These are phyloP conservation scores for Actinomortierella ambigua DNA, from an alignment of 371 early-diverging fungal genomes.

Conservation along the genomic window DNA sequence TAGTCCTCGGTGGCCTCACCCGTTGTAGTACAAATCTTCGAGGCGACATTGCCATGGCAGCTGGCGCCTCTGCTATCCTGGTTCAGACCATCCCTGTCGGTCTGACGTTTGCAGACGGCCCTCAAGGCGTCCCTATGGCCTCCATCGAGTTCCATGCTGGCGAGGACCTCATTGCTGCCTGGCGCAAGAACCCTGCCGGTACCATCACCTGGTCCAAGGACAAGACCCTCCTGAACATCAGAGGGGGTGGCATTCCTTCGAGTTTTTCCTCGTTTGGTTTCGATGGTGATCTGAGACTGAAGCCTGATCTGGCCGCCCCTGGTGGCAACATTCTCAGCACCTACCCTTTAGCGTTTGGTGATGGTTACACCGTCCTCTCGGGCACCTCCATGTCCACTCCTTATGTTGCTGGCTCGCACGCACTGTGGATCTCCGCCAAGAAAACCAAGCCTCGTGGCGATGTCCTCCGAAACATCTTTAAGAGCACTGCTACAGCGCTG, in stretches of 20 bases:
- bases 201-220: conserved; percentile 17
- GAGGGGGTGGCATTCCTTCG: conserved; percentile 56
- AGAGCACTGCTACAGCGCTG: conserved; percentile 47
- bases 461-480: conserved; percentile 25
- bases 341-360: conserved; percentile 22
- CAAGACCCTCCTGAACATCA: conserved; percentile 18
- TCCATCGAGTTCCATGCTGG: conserved; percentile 38
- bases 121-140: conserved; percentile 21
- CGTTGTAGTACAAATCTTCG: conserved; percentile 56
- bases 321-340: conserved; percentile 42
- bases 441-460: conserved; percentile 19
- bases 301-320: conserved; percentile 64
- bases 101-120: conserved; percentile 31
- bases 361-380: conserved; percentile 50
- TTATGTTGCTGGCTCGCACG: conserved; percentile 61
- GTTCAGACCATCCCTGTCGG: conserved; percentile 54
- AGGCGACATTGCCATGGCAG: conserved; percentile 52
- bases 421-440: conserved; percentile 55
- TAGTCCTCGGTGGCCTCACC: conserved; percentile 60
- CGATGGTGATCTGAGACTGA: conserved; percentile 68
- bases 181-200: conserved; percentile 10
- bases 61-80: conserved; percentile 69
- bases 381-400: conserved; percentile 65
- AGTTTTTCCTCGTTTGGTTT: conserved; percentile 72
- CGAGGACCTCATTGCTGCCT: conserved; percentile 15